Base-by-base conservation (phyloP, 208 protist genomes). In the Acanthamoeba healyi region DNA sequence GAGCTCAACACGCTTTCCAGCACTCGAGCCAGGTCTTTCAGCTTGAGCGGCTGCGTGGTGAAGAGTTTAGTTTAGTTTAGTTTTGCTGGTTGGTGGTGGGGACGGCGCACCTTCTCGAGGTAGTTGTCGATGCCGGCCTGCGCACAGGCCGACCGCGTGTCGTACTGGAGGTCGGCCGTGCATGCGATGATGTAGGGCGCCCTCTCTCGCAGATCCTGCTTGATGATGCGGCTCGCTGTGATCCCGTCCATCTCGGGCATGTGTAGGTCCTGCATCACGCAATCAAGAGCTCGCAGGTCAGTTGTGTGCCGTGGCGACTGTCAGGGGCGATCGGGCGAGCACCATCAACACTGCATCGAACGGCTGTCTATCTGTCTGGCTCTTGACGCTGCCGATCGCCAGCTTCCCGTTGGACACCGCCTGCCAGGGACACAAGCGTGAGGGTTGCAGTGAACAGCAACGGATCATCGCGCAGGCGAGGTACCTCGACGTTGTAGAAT, bases 191-290 rank as follows among this genome's bases (percentile, higher is more conserved):
- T 93, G 88, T 82, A 93, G 15, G 88, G 88, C 63, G 40, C 40
- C 44, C 24, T 9, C 0, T 91, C 84, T 0, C 84, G n/a, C 36
- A 72, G 34, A 36, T 70, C 24, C 24, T 63, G 51, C 61, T 72
- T 91, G 40, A 91, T 38, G 19, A 42, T 5, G 9, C 40, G 4
- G 24, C 51, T 44, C 9, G 56, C 61, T 40, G 84, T 70, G 14
- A 91, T 91, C 19, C 84, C 84, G 61, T 91, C 84, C 84, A 91
- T 91, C 84, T 70, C 84, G 7, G 84, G 84, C 84, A 91, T 91
- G 84, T 91, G 84, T 24, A 91, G 14, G 56, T 91, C 84, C 84
- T 91, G 38, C 58, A 29, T 24, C 26, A 70, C 26, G n/a, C 36
- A 42, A 38, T 1, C 15, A 10, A 29, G 58, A 67, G 5, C 3